Evolutionary conservation across 805 yeast genomes (phyloP), one percentile per base, ranked within the genome.

Genomic region (Candida vartiovaarae): DNA sequence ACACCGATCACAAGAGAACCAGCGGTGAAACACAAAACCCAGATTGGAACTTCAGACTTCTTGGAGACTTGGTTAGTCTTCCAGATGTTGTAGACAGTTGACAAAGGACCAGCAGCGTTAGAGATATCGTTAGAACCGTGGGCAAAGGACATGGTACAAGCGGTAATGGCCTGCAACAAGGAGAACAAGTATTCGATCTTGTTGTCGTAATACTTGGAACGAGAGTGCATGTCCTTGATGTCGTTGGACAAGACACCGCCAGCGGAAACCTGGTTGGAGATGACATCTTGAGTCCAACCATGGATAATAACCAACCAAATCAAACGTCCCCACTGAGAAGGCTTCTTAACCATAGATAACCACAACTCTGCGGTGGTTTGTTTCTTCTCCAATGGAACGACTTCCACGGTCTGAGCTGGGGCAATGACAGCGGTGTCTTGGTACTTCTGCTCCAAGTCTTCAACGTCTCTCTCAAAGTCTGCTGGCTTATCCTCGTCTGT

Each of bases 81-180:
- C 88, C 89, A 83, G 26, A 79, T 68, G 36, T 70, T 62, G 60
- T 79, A 83, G 24, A 82, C 74, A 10, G 88, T 72, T 37, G 88
- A 66, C 53, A 81, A 68, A 31, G 91, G 90, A 51, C 88, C 90
- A 30, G 84, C 75, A 33, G 91, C 89, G 54, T 83, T 83, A 39
- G 88, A 74, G 49, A 84, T 81, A 64, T 83, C 91, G 57, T 83
- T 83, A 34, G 91, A 81, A 44, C 91, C 91, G 57, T 83, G 91
- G 6, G 90, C 86, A 62, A 84, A 82, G 2, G 90, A 82, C 82
- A 82, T 82, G 40, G 88, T 82, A 52, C 80, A 74, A 11, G 91
- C 90, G 35, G 90, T 82, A 49, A 82, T 63, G 41, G 78, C 81
- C 64, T 83, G 91, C 43, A 82, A 66, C 49, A 82, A 66, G 4